Evolutionary conservation across 768 basidiomycete genomes (phyloP).

Genomic region (Tricholoma sp.): DNA sequence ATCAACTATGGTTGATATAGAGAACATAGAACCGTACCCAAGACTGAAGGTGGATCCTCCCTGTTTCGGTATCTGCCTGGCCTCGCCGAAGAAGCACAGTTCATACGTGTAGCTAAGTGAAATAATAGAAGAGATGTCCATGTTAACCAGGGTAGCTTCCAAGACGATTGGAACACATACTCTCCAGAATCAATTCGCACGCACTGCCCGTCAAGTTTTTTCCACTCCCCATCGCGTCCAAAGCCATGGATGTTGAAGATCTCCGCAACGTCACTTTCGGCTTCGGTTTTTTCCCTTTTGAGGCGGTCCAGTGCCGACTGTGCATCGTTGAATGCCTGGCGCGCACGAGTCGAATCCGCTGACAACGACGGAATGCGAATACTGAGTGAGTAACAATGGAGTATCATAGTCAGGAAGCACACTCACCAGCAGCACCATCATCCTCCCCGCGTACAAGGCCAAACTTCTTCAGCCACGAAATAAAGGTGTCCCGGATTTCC

Average conservation of each 20-base stretch:
- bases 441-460: constrained; percentile 48
- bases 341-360: constrained; percentile 58
- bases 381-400: neutral
- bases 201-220: constrained; percentile 84
- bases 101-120: constrained; percentile 82
- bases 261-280: constrained; percentile 54
- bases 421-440: constrained; percentile 29
- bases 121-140: neutral
- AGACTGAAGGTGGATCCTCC: constrained; percentile 74
- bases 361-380: neutral
- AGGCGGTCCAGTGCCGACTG: constrained; percentile 53
- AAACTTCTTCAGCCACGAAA: constrained; percentile 58
- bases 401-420: neutral
- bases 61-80: constrained; percentile 81
- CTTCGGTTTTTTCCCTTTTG: constrained; percentile 47
- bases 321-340: constrained; percentile 56
- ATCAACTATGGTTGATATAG: neutral
- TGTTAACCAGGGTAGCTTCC: neutral
- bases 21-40: constrained; percentile 53
- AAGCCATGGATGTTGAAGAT: constrained; percentile 65
- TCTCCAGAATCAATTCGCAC: constrained; percentile 83
- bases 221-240: constrained; percentile 88
- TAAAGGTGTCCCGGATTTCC: constrained; percentile 50
- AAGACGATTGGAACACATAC: constrained; percentile 42
- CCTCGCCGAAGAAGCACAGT: constrained; percentile 86